A percentile compares a stretch with the other conserved stretches of the same genome.
phyloP scores from a whole-genome alignment of 331 rosid species.

The Phaseolus coccineus region DNA sequence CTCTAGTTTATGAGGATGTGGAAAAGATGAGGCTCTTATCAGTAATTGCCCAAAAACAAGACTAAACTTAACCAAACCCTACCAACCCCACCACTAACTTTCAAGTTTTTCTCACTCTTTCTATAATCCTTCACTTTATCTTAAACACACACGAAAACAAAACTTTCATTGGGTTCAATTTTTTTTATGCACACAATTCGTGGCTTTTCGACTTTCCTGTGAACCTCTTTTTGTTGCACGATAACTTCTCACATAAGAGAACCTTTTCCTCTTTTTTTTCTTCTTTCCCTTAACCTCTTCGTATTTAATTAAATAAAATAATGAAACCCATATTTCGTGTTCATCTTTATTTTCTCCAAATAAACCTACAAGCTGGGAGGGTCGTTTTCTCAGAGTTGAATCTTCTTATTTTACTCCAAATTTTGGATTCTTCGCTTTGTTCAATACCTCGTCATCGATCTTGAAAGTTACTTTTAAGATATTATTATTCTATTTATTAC shows the following conservation, averaged over 20 bases:
- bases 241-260: slow-evolving; percentile 41
- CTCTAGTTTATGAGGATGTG: background rate
- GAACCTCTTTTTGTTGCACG: slow-evolving; percentile 31
- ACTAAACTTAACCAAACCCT: background rate
- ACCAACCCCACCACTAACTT: slow-evolving; percentile 41
- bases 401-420: slow-evolving; percentile 20
- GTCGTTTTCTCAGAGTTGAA: slow-evolving; percentile 47
- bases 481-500: background rate
- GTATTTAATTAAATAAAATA: slow-evolving; percentile 25
- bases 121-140: background rate
- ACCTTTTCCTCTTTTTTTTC: background rate
- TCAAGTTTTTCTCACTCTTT: background rate
- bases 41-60: background rate
- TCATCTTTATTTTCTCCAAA: slow-evolving; percentile 29
- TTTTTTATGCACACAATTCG: slow-evolving; percentile 22
- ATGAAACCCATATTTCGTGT: slow-evolving; percentile 37
- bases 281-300: too few relatives aligned
- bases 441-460: slow-evolving; percentile 52
- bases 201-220: slow-evolving; percentile 59
- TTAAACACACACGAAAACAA: background rate
- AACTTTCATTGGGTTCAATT: background rate
- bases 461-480: slow-evolving; percentile 45
- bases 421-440: slow-evolving; percentile 38
- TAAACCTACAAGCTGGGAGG: slow-evolving; percentile 14
- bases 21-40: slow-evolving; percentile 30